phyloP scores from a whole-genome alignment of 2,329 filamentous ascomycete species.

The Aspergillus felis region DNA sequence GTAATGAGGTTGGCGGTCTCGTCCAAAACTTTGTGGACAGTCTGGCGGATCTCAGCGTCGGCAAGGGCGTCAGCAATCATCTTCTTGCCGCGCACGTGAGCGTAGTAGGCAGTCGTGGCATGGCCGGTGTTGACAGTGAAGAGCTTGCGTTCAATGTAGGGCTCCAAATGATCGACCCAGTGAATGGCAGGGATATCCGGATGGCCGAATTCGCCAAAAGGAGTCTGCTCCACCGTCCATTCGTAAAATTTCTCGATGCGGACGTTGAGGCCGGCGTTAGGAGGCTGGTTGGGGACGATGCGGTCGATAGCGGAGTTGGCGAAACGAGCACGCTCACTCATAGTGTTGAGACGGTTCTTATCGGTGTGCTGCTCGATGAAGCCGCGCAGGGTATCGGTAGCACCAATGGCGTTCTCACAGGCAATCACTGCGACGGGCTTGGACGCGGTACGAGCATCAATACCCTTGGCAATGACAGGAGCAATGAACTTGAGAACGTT shows the following conservation, averaged over 20 bases:
- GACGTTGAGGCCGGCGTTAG: conserved; percentile 77
- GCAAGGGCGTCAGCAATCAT: conserved; percentile 86
- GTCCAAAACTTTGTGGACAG: conserved; percentile 73
- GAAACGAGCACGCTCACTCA: conserved; percentile 75
- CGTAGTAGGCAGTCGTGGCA: conserved; percentile 93
- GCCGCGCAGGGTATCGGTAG: conserved; percentile 79
- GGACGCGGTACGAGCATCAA: conserved; percentile 65
- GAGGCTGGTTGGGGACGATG: conserved; percentile 88
- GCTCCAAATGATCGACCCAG: conserved; percentile 85
- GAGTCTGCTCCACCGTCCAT: conserved; percentile 90
- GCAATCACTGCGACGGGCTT: conserved; percentile 86
- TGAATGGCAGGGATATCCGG: conserved; percentile 83
- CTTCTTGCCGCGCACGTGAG: conserved; percentile 77
- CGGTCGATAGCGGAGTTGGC: conserved; percentile 98
- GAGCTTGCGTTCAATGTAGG: conserved; percentile 98
- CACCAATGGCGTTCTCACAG: conserved; percentile 96
- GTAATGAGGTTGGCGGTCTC: conserved; percentile 87
- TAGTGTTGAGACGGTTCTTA: conserved; percentile 61
- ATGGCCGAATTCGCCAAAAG: conserved; percentile 67
- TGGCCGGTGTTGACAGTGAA: conserved; percentile 99
- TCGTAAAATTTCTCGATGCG: conserved; percentile 98
- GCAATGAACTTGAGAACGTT: conserved; percentile 96
- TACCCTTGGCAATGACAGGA: conserved; percentile 89
- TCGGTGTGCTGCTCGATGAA: conserved; percentile 78
- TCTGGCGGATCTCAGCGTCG: conserved; percentile 72